Base-by-base conservation (phyloP, 2,329 filamentous ascomycete species). In the Neofusicoccum kwambonambiense region DNA sequence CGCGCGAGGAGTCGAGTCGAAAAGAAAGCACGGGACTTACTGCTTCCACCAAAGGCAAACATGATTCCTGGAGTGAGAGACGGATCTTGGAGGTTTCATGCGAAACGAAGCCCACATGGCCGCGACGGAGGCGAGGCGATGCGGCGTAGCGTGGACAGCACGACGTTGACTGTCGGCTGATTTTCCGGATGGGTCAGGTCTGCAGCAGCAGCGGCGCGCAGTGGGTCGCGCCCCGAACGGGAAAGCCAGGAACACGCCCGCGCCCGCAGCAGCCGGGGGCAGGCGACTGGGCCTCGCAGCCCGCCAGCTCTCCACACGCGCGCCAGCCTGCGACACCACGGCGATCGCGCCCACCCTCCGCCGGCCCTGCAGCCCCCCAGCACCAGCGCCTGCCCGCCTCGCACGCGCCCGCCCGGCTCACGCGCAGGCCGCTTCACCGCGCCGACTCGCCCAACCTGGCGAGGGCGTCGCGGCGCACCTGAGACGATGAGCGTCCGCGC, bases 11-110 rank as follows among this genome's bases (percentile, higher is more conserved):
- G 3, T 45, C 63, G 61, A 34, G 34, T 17, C 9, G 13, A 65
- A 62, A 57, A 31, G 47, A 45, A 62, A 41, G 45, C 37, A 62
- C 15, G 17, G 34, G 17, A 76, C 75, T 68, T 71, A 77, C 75
- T 73, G 68, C 73, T 75, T 39, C 47, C 58, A 11, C 56, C 58
- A 67, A 77, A 75, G 66, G 70, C 74, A 71, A 77, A 77, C 75
- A 77, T 76, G 65, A 27, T 66, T 49, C n/a, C 11, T 31, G 52
- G 60, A 39, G 63, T 39, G 49, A 12, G 11, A 15, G 52, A 57
- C 41, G n/a, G 52, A 27, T 42, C 45, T 57, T 19, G 51, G 51
- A 42, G 51, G 62, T 58, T 64, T 57, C 54, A 64, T 31, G 45
- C 51, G 45, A 57, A 49, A 64, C 54, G 62, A 44, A 47, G 62